Evolutionary conservation across 2,329 filamentous ascomycete species (phyloP).

Genomic region (Aureobasidium sp.): DNA sequence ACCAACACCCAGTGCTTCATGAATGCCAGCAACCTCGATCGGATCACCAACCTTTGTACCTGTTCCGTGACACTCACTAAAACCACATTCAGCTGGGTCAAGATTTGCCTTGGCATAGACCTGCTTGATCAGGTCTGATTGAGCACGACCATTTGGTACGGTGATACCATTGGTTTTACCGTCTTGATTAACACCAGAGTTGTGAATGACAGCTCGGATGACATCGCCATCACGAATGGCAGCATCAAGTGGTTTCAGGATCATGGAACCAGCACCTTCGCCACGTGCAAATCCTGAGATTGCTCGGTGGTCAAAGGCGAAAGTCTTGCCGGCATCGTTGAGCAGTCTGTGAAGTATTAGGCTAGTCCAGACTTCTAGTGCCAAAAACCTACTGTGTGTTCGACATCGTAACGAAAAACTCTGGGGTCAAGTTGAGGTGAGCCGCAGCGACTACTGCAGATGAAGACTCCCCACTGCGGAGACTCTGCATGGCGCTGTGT

Average conservation of each 20-base stretch:
- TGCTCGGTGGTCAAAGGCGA: neutral
- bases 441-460: slow-evolving; percentile 21
- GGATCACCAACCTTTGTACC: slow-evolving; percentile 24
- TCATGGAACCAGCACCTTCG: slow-evolving; percentile 45
- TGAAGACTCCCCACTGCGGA: slow-evolving; percentile 31
- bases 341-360: slow-evolving; percentile 19
- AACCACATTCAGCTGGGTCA: slow-evolving; percentile 19
- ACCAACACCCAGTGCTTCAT: slow-evolving; percentile 17
- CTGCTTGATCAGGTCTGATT: slow-evolving; percentile 30
- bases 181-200: slow-evolving; percentile 33
- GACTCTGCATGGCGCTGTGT: slow-evolving; percentile 27
- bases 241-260: slow-evolving; percentile 40
- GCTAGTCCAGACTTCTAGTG: slow-evolving; percentile 1
- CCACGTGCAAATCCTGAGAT: slow-evolving; percentile 42
- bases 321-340: slow-evolving; percentile 8
- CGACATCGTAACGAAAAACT: slow-evolving; percentile 24
- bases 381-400: slow-evolving; percentile 24
- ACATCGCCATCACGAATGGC: slow-evolving; percentile 43
- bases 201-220: slow-evolving; percentile 35
- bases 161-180: slow-evolving; percentile 37
- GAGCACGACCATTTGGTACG: slow-evolving; percentile 31
- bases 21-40: slow-evolving; percentile 25
- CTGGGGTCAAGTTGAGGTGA: slow-evolving; percentile 24
- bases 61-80: slow-evolving; percentile 25
- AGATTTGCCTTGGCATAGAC: slow-evolving; percentile 34